Conservation (phyloP, 768 basidiomycete species). For the Ramaria rubella region DNA sequence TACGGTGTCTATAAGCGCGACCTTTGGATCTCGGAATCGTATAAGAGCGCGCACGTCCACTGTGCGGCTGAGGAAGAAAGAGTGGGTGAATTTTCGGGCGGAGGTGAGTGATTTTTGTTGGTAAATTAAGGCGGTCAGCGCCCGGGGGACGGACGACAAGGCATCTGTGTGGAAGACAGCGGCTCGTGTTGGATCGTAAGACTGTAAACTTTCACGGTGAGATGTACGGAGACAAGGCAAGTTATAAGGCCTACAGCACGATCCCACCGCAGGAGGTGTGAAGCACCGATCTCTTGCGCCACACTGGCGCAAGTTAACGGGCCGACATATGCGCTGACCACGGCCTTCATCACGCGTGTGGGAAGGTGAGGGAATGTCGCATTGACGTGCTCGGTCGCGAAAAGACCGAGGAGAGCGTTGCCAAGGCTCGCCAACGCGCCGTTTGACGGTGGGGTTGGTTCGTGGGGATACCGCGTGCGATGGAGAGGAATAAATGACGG, state of each 20-base stretch:
- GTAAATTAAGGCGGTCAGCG: constrained; percentile 84
- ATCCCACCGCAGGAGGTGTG: constrained; percentile 76
- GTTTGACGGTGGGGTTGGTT: constrained; percentile 57
- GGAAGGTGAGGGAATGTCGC: constrained; percentile 85
- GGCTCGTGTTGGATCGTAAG: constrained; percentile 41
- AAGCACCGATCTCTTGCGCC: constrained; percentile 78
- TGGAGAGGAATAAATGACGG: constrained; percentile 56
- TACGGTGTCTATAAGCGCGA: constrained; percentile 66
- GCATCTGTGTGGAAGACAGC: constrained; percentile 76
- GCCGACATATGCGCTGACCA: constrained; percentile 88
- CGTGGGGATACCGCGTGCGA: constrained; percentile 49
- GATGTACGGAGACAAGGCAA: constrained; percentile 8
- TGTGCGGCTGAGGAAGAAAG: constrained; percentile 80
- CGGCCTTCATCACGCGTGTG: constrained; percentile 84
- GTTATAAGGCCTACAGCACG: constrained; percentile 47
- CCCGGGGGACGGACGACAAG: constrained; percentile 78
- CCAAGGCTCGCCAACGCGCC: constrained; percentile 69
- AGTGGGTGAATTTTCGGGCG: constrained; percentile 85
- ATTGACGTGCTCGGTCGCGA: constrained; percentile 78
- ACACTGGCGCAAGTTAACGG: constrained; percentile 76
- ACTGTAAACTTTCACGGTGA: constrained; percentile 17
- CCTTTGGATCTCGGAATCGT: constrained; percentile 79
- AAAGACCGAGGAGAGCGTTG: constrained; percentile 85
- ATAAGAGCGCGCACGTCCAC: constrained; percentile 75
- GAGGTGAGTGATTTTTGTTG: constrained; percentile 77